phyloP scores from a whole-genome alignment of 2,329 filamentous ascomycete species.

The Phaeosphaeria sp. region DNA sequence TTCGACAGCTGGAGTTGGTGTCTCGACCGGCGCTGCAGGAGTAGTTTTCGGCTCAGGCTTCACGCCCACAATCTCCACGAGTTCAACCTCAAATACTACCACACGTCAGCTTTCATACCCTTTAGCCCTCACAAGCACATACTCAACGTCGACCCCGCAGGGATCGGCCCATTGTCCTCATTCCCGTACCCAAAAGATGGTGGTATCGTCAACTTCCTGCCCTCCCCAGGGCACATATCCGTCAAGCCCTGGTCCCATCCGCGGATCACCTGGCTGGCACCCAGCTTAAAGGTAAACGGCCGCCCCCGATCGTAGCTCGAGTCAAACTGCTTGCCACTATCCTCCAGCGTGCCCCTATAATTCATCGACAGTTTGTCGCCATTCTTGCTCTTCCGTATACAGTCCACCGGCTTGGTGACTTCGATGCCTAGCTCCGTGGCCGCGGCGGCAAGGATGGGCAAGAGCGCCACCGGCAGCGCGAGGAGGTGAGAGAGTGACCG shows the following conservation, averaged over 20 bases:
- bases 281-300: conserved; percentile 82
- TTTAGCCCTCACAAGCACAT: conserved; percentile 40
- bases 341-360: conserved; percentile 58
- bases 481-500: conserved; percentile 31
- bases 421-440: conserved; percentile 48
- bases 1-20: background rate
- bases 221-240: conserved; percentile 96
- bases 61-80: conserved; percentile 76
- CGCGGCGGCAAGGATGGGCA: conserved; percentile 31
- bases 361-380: conserved; percentile 58
- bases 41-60: conserved; percentile 22
- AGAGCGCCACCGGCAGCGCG: conserved; percentile 29
- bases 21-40: conserved; percentile 4
- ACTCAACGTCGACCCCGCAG: conserved; percentile 78
- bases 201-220: conserved; percentile 86
- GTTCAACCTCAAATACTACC: conserved; percentile 86
- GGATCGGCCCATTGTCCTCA: conserved; percentile 76
- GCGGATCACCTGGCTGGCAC: conserved; percentile 84
- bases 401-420: conserved; percentile 50
- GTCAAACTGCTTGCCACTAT: conserved; percentile 81
- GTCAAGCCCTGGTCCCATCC: conserved; percentile 92
- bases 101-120: conserved; percentile 18
- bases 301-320: conserved; percentile 77
- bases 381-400: conserved; percentile 53
- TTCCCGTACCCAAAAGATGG: conserved; percentile 84